Base-by-base conservation (phyloP, 768 basidiomycete species). In the Podaxis carcinomalis region DNA sequence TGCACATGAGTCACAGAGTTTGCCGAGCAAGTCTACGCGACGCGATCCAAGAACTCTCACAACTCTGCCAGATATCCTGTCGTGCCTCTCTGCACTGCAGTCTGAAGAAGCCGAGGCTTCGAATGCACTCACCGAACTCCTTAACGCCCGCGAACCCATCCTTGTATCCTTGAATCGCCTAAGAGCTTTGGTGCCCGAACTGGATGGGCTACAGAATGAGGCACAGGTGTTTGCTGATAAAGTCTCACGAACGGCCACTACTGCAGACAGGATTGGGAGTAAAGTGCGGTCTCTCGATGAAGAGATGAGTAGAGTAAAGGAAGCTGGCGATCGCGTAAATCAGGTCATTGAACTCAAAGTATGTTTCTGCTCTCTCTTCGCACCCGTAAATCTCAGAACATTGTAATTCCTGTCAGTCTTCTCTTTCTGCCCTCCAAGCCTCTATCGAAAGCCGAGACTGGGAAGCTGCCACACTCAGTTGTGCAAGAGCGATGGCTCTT, bases 281-380 rank as follows among this genome's bases (percentile, higher is more conserved):
- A 88, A 89, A 52, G 97, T 99, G 23, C 81, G 90, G 28, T 80
- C 84, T 4, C 80, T 99, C 47, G 97, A 99, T 70, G 89, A 93
- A 70, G 94, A 98, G 76, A 95, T 98, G 87, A 80, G 86, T 16
- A 81, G 93, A 57, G 91, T 99, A 16, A 82, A 88, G 19, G 91
- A 93, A 71, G 92, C 95, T 13, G 86, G 84, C n/a, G 97, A 98
- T 61, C 84, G 92, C 54, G 92, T 98, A 9, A 88, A 86, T 4
- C 92, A 94, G 69, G 93, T 98, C 42, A 90, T 97, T 78, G 97
- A 98, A 62, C 84, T 99, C 66, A 98, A 97, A 83, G 95, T 92
- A 63, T 57, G 68, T 56, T 32, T 21, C 14, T n/a, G 23, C 27
- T 47, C 35, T 28, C 28, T 37, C 14, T 19, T 52, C 28, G 47